Evolutionary conservation across 192 early-diverging fungal genomes (phyloP), one percentile per base, ranked within the genome.

Genomic region (Backusella australiensis): DNA sequence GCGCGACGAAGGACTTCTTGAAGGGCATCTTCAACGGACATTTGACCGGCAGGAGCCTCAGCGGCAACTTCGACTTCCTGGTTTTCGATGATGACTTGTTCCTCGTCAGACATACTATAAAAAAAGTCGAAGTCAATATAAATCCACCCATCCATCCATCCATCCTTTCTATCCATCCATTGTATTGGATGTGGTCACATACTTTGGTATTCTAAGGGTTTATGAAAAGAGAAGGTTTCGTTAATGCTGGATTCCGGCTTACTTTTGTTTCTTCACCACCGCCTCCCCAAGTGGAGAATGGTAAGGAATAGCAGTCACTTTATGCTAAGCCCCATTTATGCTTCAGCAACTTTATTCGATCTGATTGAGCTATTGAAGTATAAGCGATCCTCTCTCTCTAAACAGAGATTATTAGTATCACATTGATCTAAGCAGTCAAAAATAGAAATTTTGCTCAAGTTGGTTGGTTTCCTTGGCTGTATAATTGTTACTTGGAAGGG

Each of bases 1-100:
- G 98, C 91, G 86, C 93, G 94, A 90, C 95, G 95, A 81, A 99
- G 90, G 66, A 99, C 98, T 80, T 97, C 93, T 89, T 97, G 94
- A 82, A 99, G 94, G 75, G 98, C 96, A 86, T 98, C 96, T 90
- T 97, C 95, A 75, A 98, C 90, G 76, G 94, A 94, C 89, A 89
- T 88, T 79, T 86, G 84, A 26, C 88, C 86, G 67, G 85, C 80
- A 79, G 89, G 81, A 80, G 91, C 85, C 77, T 80, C 79, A 53
- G 71, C 79, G 72, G 75, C 83, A 59, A 84, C 89, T 78, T 85
- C 88, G 79, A 82, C 87, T 80, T 90, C 89, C 38, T 79, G 86
- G 78, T 78, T 82, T 56, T 87, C 87, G 70, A 83, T 76, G 75
- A 81, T 75, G 72, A 85, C 84, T 66, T 80, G 71, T 80, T 82